phyloP scores from a whole-genome alignment of 176 grass and related monocot species.

The Stipa capillata region DNA sequence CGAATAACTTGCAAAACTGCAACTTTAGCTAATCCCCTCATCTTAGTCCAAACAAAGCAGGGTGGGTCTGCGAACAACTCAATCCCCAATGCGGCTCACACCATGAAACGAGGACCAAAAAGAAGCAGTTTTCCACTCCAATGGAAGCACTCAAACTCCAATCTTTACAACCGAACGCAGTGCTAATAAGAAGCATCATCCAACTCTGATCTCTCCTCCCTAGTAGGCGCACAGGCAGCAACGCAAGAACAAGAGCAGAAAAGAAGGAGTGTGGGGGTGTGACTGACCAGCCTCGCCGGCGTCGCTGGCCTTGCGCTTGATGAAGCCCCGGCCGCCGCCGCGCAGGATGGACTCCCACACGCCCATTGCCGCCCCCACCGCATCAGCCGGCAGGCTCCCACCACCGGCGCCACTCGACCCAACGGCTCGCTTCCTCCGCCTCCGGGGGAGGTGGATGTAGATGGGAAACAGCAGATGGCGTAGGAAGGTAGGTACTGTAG shows the following conservation, averaged over 20 bases:
- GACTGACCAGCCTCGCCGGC: constrained; percentile 66
- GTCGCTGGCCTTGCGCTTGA: constrained; percentile 85
- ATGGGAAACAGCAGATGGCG: neutral
- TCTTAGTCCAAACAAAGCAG: neutral
- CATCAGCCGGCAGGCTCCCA: constrained; percentile 32
- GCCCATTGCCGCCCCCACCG: constrained; percentile 57
- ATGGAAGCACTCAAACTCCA: no score
- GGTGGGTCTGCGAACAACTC: neutral
- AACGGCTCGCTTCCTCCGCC: constrained; percentile 3
- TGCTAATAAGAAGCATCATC: neutral
- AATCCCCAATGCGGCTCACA: neutral
- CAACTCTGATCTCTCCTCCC: neutral
- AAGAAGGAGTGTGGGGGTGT: neutral
- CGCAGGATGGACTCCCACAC: constrained; percentile 68
- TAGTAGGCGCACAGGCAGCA: neutral
- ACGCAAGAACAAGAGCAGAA: neutral
- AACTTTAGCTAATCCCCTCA: neutral
- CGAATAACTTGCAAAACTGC: neutral
- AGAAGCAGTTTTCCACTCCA: neutral
- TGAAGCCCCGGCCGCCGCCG: constrained; percentile 44
- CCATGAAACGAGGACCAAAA: neutral
- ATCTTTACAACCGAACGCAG: no score
- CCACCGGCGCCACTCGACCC: neutral
- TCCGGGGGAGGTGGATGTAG: neutral
- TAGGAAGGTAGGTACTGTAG: neutral